A percentile compares a stretch with the other conserved stretches of the same genome.
Conservation (phyloP, 345 rosid species). For the Capsella bursapastoris region DNA sequence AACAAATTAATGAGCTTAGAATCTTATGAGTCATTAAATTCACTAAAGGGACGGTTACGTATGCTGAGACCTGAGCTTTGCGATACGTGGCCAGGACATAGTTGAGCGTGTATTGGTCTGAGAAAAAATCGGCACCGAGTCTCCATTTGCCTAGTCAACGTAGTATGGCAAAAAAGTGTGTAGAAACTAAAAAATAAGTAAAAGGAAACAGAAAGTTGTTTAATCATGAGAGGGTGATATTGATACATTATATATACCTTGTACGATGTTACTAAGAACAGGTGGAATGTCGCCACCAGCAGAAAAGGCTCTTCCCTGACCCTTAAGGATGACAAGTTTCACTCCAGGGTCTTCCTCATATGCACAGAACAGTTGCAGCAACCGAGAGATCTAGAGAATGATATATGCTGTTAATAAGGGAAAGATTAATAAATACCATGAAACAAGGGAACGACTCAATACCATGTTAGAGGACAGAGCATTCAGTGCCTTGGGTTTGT, state of each 20-base stretch:
- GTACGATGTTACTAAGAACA: slow-evolving; percentile 52
- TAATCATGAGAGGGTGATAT: not conserved
- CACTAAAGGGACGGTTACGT: not conserved
- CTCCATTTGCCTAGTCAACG: slow-evolving; percentile 61
- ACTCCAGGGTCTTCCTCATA: slow-evolving; percentile 66
- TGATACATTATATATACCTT: not conserved
- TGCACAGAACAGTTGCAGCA: slow-evolving; percentile 61
- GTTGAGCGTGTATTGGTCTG: slow-evolving; percentile 55
- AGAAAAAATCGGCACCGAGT: slow-evolving; percentile 54
- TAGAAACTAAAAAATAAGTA: not conserved
- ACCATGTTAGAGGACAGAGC: slow-evolving; percentile 71
- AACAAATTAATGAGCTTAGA: slow-evolving; percentile 9
- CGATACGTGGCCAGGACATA: slow-evolving; percentile 74
- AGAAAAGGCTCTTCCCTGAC: slow-evolving; percentile 81
- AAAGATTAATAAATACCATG: not conserved
- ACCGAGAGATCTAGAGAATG: slow-evolving; percentile 51
- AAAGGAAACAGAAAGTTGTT: not conserved
- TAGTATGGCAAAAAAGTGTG: slow-evolving; percentile 30
- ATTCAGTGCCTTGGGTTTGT: slow-evolving; percentile 78
- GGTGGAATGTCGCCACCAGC: slow-evolving; percentile 85
- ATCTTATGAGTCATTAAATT: not conserved
- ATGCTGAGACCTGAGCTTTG: slow-evolving; percentile 65
- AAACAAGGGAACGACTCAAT: not conserved
- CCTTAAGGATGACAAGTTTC: slow-evolving; percentile 75
- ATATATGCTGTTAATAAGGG: no score